Conservation (phyloP, 768 basidiomycete species). For the Fomitopsis pulvina region DNA sequence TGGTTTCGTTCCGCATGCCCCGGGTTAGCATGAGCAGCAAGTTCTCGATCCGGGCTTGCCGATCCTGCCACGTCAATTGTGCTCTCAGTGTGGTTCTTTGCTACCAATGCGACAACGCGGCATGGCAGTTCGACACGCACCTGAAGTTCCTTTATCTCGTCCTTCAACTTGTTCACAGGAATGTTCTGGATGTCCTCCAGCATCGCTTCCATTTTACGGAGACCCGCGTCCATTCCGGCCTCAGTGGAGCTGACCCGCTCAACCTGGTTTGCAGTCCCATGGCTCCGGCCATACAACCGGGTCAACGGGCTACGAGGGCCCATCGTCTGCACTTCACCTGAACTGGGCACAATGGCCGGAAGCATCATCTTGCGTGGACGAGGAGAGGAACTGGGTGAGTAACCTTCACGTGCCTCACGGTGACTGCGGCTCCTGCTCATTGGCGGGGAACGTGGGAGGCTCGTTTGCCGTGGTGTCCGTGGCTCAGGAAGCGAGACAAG, state of each 20-base stretch:
- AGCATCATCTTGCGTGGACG: conserved; percentile 21
- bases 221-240: conserved; percentile 33
- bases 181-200: conserved; percentile 57
- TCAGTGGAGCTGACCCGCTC: conserved; percentile 15
- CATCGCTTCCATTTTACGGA: conserved; percentile 52
- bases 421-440: conserved; percentile 7
- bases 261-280: conserved; percentile 8
- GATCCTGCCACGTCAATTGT: conserved; percentile 29
- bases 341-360: conserved; percentile 14
- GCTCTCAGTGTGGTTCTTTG: neutral
- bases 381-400: conserved; percentile 20
- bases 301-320: conserved; percentile 42
- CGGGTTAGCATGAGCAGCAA: conserved; percentile 63
- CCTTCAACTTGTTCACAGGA: conserved; percentile 61
- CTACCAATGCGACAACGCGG: neutral
- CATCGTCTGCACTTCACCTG: conserved; percentile 19
- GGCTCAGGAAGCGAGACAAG: conserved; percentile 4
- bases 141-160: conserved; percentile 81
- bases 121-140: conserved; percentile 28
- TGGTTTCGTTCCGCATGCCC: conserved; percentile 44
- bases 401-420: conserved; percentile 11
- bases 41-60: conserved; percentile 73
- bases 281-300: conserved; percentile 32
- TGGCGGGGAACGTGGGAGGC: conserved; percentile 17
- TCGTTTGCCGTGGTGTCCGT: conserved; percentile 10